Base-by-base conservation (phyloP, 2,329 filamentous ascomycete species). In the Epichloe baconii region DNA sequence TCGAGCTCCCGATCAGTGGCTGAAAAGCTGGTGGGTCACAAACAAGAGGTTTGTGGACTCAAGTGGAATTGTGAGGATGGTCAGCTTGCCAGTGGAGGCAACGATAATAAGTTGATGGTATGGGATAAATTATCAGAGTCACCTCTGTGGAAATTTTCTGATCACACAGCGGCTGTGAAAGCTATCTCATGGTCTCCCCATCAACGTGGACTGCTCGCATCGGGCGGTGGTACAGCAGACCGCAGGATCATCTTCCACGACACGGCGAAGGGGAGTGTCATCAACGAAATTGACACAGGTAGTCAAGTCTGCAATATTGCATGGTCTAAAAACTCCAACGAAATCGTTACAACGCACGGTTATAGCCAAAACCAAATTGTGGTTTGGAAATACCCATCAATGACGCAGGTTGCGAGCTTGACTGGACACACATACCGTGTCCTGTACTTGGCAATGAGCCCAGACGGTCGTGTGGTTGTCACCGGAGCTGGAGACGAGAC, bases 331-430 rank as follows among this genome's bases (percentile, higher is more conserved):
- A 95, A 96, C 67, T 95, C 88, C 7, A 95, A 96, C 65, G 93
- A 98, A 68, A 89, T 98, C 52, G 91, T 98, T 50, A 91, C 86
- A 48, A 98, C 93, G 1, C 93, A 98, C 64, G 93, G 93, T 6
- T 98, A 96, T 71, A 91, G 85, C 59, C 93, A 98, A 64, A 96
- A 98, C 66, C 93, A 97, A 67, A 96, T 98, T 60, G 91, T 97
- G 38, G 88, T 98, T 51, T 98, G 93, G 93, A 98, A 98, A 64
- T 98, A 98, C 64, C 93, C 93, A 1, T 90, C 85, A 58, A 97
- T 98, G 93, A 88, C 88, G 47, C 93, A 97, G 66, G 89, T 98
- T 8, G 91, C 88, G 41, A 95, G 88, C 58, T 74, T 98, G 44
- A 98, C 93, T 0, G 93, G 93, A 0, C 93, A 98, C 66, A 98